Evolutionary conservation across 208 protist genomes (phyloP), one percentile per base, ranked within the genome.

Genomic region (Trypanosomatidae sp.): DNA sequence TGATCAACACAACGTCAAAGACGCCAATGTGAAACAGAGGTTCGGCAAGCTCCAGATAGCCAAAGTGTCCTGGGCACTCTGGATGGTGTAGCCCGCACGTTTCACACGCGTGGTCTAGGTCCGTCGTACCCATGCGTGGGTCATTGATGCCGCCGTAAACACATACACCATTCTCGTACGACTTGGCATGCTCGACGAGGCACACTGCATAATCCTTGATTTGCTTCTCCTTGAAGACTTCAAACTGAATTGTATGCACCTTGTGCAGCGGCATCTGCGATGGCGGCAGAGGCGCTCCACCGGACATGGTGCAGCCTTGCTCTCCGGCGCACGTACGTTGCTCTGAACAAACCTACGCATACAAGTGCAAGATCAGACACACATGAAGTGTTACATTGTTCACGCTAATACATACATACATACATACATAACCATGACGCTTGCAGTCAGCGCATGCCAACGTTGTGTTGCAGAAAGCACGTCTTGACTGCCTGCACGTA

Each of bases 21-120:
- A 98, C 98, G 19, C 93, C 89, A 43, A 97, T 76, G 68, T 99
- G 96, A 69, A 97, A 99, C 24, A 99, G 79, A 6, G 97, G 97
- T 65, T 96, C 83, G 4, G 75, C 87, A 4, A 99, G 86, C 28
- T 98, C 88, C 8, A 99, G 71, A 69, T 99, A 94, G n/a, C 97
- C 97, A 65, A 99, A 99, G 70, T 99, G 98, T 6, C 98, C 98
- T 2, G 96, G 96, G 56, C 85, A 93, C 39, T 88, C 72, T 7
- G 77, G 76, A 48, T 90, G 74, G 32, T 62, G 70, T 47, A 76
- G 60, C 15, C 75, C 61, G 60, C 85, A 93, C 27, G 80, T 91
- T 49, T 86, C 77, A 48, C 85, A 93, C 39, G 53, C 60, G 50
- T 78, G 70, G 38, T 93, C 78, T 42, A 81, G 84, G 62, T 89